Evolutionary conservation across 306 rosid genomes (phyloP).

Genomic region (Trifolium dubium): DNA sequence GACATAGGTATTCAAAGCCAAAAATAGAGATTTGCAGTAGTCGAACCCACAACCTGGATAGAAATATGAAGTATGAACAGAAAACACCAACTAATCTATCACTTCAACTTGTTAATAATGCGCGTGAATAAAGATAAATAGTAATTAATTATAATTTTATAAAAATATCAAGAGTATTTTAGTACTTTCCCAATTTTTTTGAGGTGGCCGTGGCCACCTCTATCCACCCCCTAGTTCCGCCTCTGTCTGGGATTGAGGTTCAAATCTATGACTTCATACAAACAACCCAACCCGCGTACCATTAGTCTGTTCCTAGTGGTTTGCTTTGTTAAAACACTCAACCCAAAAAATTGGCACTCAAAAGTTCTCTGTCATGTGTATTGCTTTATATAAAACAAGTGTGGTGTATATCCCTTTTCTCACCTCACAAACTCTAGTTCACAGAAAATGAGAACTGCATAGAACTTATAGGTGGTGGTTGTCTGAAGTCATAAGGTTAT

Average conservation of each 20-base stretch:
- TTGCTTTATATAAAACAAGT: background rate
- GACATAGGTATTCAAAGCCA: too few relatives aligned
- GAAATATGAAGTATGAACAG: too few relatives aligned
- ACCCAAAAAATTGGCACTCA: background rate
- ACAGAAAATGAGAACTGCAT: background rate
- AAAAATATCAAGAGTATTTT: too few relatives aligned
- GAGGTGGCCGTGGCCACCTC: too few relatives aligned
- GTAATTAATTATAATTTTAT: too few relatives aligned
- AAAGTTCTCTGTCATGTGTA: background rate
- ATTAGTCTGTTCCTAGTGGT: background rate
- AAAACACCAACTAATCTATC: too few relatives aligned
- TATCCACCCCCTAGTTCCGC: too few relatives aligned
- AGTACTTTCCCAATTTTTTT: too few relatives aligned
- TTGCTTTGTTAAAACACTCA: background rate
- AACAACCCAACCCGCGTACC: slow-evolving; percentile 7
- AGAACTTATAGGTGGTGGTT: background rate
- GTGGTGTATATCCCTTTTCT: background rate
- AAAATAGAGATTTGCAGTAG: too few relatives aligned
- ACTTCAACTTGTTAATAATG: too few relatives aligned
- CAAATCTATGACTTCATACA: background rate
- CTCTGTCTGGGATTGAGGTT: background rate
- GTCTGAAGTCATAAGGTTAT: background rate
- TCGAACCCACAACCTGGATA: too few relatives aligned
- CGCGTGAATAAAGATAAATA: too few relatives aligned
- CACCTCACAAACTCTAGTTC: slow-evolving; percentile 6